Evolutionary conservation across 495 filamentous ascomycete genomes (phyloP), one percentile per base, ranked within the genome.

Genomic region (Neurospora sp.): DNA sequence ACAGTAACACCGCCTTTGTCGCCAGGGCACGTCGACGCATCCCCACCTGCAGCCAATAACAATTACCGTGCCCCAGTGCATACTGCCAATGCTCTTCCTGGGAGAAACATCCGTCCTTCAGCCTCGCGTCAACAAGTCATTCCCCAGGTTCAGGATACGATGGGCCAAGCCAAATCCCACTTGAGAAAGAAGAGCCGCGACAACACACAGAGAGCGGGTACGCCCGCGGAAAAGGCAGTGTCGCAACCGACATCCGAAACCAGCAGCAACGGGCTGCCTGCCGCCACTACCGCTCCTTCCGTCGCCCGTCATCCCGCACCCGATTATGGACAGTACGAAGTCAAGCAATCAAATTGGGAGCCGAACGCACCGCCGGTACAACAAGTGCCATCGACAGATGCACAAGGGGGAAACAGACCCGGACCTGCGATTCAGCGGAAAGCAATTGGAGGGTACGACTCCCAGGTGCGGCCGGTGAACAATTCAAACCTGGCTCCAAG

Each of bases 101-200:
- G 80, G 31, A 73, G 78, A 39, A 79, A 82, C 40, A 80, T 81
- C 66, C 77, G 79, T 4, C 82, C 82, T 18, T 74, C 72, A 18
- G 41, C 73, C 35, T 44, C 77, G 18, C 77, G 74, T 37, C 75
- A 77, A 71, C 78, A 73, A 44, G 38, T 71, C 27, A 54, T 70
- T 38, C 23, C 78, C 42, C 74, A 72, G 27, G 75, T 39, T 10
- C 70, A 75, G 48, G 72, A 37, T 18, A 75, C 42, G 46, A 81
- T 81, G 79, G 79, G 79, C 8, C 79, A 81, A 44, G 73, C 75
- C 37, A 48, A 70, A 6, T 81, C 79, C 9, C 72, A 74, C 69
- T 54, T 78, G 59, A 76, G 42, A 12, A 71, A 38, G 42, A 74
- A 73, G 54, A 71, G 71, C 42, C 70, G 38, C 23, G 70, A 72